These are phyloP conservation scores for Amanita exitialis DNA, from an alignment of 768 basidiomycete species.

Conservation along the genomic window DNA sequence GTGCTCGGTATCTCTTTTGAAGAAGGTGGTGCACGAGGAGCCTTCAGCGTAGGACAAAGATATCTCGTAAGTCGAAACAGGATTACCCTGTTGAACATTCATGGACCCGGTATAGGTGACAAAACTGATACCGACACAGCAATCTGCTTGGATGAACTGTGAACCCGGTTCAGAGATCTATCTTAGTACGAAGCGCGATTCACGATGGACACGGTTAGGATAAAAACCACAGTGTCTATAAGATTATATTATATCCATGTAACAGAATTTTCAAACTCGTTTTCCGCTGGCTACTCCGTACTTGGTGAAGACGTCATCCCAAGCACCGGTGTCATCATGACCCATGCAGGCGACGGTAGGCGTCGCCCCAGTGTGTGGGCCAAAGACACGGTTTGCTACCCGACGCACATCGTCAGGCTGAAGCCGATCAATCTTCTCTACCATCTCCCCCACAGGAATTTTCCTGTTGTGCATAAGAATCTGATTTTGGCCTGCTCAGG, in stretches of 20 bases:
- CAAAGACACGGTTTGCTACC: conserved; percentile 71
- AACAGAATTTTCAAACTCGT: not conserved
- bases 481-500: conserved; percentile 23
- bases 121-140: conserved; percentile 61
- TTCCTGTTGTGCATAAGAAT: conserved; percentile 82
- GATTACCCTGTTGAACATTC: conserved; percentile 5
- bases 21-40: conserved; percentile 38
- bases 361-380: conserved; percentile 47
- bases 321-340: conserved; percentile 64
- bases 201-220: conserved; percentile 45
- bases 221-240: conserved; percentile 2
- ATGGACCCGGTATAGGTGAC: conserved; percentile 30
- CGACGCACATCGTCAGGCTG: conserved; percentile 59
- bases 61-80: conserved; percentile 44
- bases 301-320: conserved; percentile 49
- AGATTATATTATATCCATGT: not conserved
- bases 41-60: conserved; percentile 52
- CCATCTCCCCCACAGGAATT: conserved; percentile 87
- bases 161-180: conserved; percentile 58
- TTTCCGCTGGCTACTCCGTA: conserved; percentile 46
- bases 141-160: conserved; percentile 60
- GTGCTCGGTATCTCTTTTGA: conserved; percentile 38
- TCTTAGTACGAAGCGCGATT: conserved; percentile 54
- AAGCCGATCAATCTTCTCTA: conserved; percentile 71
- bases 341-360: conserved; percentile 84